Evolutionary conservation across 139 green algal species (phyloP).

Genomic region (Dunaliella primolecta): DNA sequence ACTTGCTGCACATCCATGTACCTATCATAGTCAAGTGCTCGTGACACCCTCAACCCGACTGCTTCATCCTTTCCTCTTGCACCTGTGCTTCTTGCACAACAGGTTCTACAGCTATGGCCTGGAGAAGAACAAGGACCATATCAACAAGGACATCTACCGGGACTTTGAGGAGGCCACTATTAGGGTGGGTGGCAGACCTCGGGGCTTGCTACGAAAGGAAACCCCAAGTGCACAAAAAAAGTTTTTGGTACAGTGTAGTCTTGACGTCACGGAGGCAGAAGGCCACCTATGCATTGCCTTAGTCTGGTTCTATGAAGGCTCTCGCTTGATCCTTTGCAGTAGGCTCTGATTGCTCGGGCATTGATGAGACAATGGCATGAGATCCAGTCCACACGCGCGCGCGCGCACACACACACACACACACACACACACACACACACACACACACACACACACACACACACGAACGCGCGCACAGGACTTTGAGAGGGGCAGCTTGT

Average conservation of each 20-base stretch:
- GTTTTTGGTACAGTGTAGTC: neutral
- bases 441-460: too few relatives aligned
- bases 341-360: too few relatives aligned
- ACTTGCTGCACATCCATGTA: too few relatives aligned
- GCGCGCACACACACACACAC: too few relatives aligned
- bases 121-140: conserved; percentile 68
- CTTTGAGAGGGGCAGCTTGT: conserved; percentile 78
- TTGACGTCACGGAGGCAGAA: neutral
- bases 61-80: too few relatives aligned
- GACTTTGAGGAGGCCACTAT: conserved; percentile 87
- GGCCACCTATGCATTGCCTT: neutral
- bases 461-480: too few relatives aligned
- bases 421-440: too few relatives aligned
- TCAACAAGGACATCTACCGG: conserved; percentile 67
- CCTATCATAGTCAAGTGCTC: neutral
- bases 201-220: neutral
- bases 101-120: conserved; percentile 88
- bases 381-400: too few relatives aligned
- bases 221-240: neutral
- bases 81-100: too few relatives aligned
- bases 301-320: too few relatives aligned
- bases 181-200: conserved; percentile 39
- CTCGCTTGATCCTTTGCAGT: too few relatives aligned
- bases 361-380: too few relatives aligned
- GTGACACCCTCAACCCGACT: neutral